phyloP scores from a whole-genome alignment of 805 yeast species.

The Metschnikowia reukaufii region DNA sequence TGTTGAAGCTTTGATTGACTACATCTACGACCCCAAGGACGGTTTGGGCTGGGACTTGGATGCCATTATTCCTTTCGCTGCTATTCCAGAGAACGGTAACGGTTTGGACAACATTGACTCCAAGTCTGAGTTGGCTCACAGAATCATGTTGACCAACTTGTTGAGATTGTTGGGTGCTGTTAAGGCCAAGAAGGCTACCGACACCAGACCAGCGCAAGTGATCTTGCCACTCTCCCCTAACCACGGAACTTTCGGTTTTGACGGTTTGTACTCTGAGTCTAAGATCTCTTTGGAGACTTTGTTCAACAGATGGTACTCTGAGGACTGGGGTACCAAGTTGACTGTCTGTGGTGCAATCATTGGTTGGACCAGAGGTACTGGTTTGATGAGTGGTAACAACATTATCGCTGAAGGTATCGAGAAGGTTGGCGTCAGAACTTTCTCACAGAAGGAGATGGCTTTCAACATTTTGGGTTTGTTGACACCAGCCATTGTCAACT shows the following conservation, averaged over 20 bases:
- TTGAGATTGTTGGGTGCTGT: slow-evolving; percentile 90
- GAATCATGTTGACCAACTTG: slow-evolving; percentile 96
- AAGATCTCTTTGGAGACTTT: slow-evolving; percentile 92
- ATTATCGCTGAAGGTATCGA: slow-evolving; percentile 98
- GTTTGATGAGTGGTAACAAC: slow-evolving; percentile 96
- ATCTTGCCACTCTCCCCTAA: slow-evolving; percentile 96
- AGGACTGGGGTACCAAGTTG: slow-evolving; percentile 91
- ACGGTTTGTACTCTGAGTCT: slow-evolving; percentile 97
- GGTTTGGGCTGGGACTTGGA: slow-evolving; percentile 99
- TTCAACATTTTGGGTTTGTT: slow-evolving; percentile 93
- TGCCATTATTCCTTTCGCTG: slow-evolving; percentile 95
- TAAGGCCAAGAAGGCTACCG: slow-evolving; percentile 78
- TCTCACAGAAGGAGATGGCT: slow-evolving; percentile 99
- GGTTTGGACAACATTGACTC: slow-evolving; percentile 92
- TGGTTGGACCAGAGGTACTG: slow-evolving; percentile 99
- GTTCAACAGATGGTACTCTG: slow-evolving; percentile 98
- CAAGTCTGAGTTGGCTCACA: slow-evolving; percentile 95
- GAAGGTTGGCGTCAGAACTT: slow-evolving; percentile 92
- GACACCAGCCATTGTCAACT: slow-evolving; percentile 78
- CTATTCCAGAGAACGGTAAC: slow-evolving; percentile 98
- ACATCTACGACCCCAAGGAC: slow-evolving; percentile 84
- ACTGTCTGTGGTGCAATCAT: slow-evolving; percentile 97
- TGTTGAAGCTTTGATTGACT: slow-evolving; percentile 79
- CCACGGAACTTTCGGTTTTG: slow-evolving; percentile 98
- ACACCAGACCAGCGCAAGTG: slow-evolving; percentile 98